Evolutionary conservation across 2,329 filamentous ascomycete genomes (phyloP), one percentile per base, ranked within the genome.

Genomic region (Beauveria australis): DNA sequence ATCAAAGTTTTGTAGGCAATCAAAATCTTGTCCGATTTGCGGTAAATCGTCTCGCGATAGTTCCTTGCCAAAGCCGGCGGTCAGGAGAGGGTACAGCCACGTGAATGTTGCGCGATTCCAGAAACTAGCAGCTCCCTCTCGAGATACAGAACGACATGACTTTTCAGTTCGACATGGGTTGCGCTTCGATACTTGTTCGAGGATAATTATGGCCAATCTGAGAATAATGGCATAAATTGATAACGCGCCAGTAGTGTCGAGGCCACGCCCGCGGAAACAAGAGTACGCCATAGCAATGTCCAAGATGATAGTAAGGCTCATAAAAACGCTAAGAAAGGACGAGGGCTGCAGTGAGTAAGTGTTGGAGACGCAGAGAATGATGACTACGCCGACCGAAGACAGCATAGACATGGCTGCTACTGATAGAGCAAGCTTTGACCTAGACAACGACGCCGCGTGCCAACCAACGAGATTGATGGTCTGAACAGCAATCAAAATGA

Each of bases 351-450:
- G 61, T 2, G 71, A 70, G 6, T 67, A 68, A 12, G 40, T 62
- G 52, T 76, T 74, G 58, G 75, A 72, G 0, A 62, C 8, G 30
- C 69, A 75, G 0, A 71, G 73, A 3, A 75, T 51, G 0, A 66
- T 46, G 0, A 57, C 4, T 14, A 49, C 41, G 28, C 54, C 19
- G 8, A 57, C 2, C 5, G 54, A 57, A 26, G 49, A 26, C 10
- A 47, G 18, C 6, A 52, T 28, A 1, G 57, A 60, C 49, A 60
- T 47, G 40, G 30, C 28, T 7, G 30, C 30, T 9, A 10, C 30
- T 30, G 30, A 37, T 22, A 6, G 57, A 30, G 30, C 30, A 30
- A 30, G 30, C 30, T 37, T 14, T 3, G 57, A 60, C 2, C 40
- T 40, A 26, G 53, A 40, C 7, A 37, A 30, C 2, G 37, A 46